phyloP scores from a whole-genome alignment of 2,329 filamentous ascomycete species.

The Cyphellophora attinorum region DNA sequence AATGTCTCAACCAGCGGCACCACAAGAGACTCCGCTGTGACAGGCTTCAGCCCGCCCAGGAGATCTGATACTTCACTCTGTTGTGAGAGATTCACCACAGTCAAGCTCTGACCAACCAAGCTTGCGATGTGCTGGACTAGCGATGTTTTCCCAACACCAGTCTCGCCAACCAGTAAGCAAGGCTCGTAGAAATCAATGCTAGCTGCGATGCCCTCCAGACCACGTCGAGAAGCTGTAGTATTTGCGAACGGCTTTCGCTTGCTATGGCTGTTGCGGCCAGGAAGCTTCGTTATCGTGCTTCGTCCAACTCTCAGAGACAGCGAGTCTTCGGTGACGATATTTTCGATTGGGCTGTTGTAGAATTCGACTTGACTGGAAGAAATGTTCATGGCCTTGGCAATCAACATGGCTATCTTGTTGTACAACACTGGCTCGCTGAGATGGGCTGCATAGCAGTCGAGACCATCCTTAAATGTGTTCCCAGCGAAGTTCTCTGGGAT shows the following conservation, averaged over 20 bases:
- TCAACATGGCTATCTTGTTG: constrained; percentile 52
- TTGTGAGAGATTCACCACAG: constrained; percentile 91
- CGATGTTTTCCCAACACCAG: constrained; percentile 95
- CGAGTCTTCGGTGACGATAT: constrained; percentile 56
- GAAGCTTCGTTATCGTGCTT: constrained; percentile 45
- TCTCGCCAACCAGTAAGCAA: constrained; percentile 91
- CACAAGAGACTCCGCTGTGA: constrained; percentile 79
- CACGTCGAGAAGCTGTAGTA: constrained; percentile 70
- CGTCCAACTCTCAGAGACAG: constrained; percentile 56
- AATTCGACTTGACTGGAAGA: constrained; percentile 73
- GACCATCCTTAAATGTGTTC: constrained; percentile 83
- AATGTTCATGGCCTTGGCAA: constrained; percentile 81
- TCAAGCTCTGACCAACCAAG: constrained; percentile 73
- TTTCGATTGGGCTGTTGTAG: constrained; percentile 60
- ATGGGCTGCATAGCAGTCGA: constrained; percentile 84
- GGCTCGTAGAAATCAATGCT: constrained; percentile 80
- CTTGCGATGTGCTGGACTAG: constrained; percentile 87
- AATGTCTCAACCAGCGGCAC: constrained; percentile 91
- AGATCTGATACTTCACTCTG: constrained; percentile 97
- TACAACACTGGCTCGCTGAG: constrained; percentile 58
- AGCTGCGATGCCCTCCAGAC: constrained; percentile 81
- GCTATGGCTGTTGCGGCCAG: constrained; percentile 26
- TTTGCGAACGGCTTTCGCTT: constrained; percentile 60
- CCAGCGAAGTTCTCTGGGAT: constrained; percentile 65
- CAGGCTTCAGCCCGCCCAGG: constrained; percentile 89